Base-by-base conservation (phyloP, 306 rosid species). In the Cucurbita argyrosperma region DNA sequence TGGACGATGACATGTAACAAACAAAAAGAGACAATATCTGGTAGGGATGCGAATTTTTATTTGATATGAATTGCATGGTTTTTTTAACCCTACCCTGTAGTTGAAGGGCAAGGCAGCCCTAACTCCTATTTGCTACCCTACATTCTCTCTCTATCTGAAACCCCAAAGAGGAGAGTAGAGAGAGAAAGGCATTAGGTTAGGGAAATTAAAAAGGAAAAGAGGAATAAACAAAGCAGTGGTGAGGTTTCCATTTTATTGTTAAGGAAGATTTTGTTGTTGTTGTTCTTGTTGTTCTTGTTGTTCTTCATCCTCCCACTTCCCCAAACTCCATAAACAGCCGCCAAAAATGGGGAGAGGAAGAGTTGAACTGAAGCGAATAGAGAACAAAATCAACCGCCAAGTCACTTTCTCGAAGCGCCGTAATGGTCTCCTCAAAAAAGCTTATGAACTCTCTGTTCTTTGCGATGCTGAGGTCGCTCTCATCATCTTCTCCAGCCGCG, bases 311-410 rank as follows among this genome's bases (percentile, higher is more conserved):
- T 84, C 82, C 79, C 83, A 76, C 83, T 89, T 83, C 86, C 74
- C 79, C 73, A 68, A 80, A 69, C 12, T 76, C 45, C 72, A 57
- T 1, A 75, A 76, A 49, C 61, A 73, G 63, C 76, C 35, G 0
- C 35, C 35, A 30, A 79, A 18, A 23, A 91, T 89, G 97, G 96
- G 96, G 1, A 86, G 97, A 83, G 97, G 93, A 67, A 86, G 89
- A 81, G 91, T 91, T 58, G 96, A 91, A 78, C 69, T 91, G 83
- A 91, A 91, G 91, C 88, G 91, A 62, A 91, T 91, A 87, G 97
- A 91, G 83, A 85, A 85, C 86, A 85, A 85, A 84, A 85, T 82
- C 73, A 85, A 85, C 80, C 74, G 89, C 10, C 89, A 85, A 54
- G 89, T 85, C 8, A 85, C 89, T 19, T 85, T 85, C 84, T 85